phyloP scores from a whole-genome alignment of 176 grass and related monocot species.

The Secale cereale region DNA sequence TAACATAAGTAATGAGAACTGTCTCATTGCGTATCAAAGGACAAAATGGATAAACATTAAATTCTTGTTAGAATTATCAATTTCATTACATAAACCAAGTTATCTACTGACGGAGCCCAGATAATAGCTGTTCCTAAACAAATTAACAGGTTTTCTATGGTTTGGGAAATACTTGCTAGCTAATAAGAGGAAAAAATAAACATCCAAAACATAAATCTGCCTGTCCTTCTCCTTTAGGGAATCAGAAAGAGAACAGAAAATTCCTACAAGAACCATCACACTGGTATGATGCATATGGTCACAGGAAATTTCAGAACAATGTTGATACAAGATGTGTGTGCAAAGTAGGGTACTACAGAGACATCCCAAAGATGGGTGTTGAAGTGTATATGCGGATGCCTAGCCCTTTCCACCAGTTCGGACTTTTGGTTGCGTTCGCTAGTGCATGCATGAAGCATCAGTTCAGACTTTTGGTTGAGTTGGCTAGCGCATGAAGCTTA shows the following conservation, averaged over 20 bases:
- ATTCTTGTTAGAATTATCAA: no score
- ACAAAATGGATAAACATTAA: no score
- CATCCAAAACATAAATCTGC: background rate
- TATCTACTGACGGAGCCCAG: no score
- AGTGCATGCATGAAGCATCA: no score
- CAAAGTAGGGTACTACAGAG: background rate
- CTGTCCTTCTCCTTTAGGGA: background rate
- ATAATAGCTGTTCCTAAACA: background rate
- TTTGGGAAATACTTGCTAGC: background rate
- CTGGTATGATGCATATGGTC: background rate
- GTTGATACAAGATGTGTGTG: background rate
- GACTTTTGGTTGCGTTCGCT: no score
- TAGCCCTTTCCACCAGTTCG: no score
- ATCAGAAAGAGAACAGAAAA: background rate
- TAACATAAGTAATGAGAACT: no score
- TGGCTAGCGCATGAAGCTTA: no score
- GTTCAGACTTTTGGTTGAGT: no score
- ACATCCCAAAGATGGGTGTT: background rate
- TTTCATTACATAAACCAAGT: no score
- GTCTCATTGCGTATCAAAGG: no score
- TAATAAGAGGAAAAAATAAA: background rate
- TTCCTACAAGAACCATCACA: background rate
- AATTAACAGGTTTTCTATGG: background rate
- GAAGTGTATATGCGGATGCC: no score
- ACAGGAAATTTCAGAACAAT: background rate